A percentile compares a stretch with the other conserved stretches of the same genome.
Evolutionary conservation across 2,329 filamentous ascomycete genomes (phyloP).

Genomic region (Calonectria hongkongensis): DNA sequence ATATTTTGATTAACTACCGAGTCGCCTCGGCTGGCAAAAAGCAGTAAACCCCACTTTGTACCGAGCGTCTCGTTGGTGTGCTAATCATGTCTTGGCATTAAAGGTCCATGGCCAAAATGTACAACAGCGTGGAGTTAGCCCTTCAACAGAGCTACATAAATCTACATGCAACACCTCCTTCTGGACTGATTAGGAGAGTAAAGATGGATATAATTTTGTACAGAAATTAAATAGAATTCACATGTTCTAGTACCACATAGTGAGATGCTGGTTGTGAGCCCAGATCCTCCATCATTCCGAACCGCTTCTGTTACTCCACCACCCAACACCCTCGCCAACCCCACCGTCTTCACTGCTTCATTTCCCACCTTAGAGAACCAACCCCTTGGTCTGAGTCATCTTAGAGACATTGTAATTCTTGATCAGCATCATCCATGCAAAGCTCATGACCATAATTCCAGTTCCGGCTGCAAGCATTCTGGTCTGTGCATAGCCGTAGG

Average conservation of each 20-base stretch:
- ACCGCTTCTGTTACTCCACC: not conserved
- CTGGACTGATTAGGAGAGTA: not conserved
- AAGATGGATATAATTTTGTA: not conserved
- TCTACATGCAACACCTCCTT: too few species aligned
- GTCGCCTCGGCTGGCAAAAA: too few species aligned
- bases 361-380: conserved; percentile 50
- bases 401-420: conserved; percentile 57
- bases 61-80: too few species aligned
- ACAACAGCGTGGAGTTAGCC: too few species aligned
- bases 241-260: not conserved
- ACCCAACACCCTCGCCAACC: not conserved
- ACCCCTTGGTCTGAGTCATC: conserved; percentile 57
- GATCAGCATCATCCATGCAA: conserved; percentile 56
- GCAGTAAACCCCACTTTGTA: too few species aligned
- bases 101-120: too few species aligned
- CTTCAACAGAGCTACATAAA: too few species aligned
- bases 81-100: too few species aligned
- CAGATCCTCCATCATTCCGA: not conserved
- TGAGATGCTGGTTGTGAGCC: not conserved
- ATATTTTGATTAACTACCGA: too few species aligned
- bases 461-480: conserved; percentile 62
- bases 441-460: conserved; percentile 54
- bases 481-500: conserved; percentile 69
- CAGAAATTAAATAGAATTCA: conserved; percentile 1
- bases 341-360: not conserved